phyloP scores from a whole-genome alignment of 2,329 filamentous ascomycete species.

The Penicillium crustosum region DNA sequence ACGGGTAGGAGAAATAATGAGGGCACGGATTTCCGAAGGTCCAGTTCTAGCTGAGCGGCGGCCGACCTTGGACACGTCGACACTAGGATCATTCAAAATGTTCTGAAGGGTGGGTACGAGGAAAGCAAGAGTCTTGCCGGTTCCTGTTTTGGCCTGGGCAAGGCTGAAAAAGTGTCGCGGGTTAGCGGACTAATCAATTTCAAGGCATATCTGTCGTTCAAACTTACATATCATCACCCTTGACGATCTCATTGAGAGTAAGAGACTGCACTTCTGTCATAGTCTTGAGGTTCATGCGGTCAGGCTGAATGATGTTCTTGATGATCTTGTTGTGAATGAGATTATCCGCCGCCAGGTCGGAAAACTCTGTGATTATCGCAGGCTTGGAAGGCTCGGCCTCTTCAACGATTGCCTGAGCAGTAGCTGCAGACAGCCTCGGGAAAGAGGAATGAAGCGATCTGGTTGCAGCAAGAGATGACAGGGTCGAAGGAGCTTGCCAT shows the following conservation, averaged over 20 bases:
- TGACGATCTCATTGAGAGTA: conserved; percentile 77
- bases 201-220: background rate
- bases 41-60: conserved; percentile 9
- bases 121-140: conserved; percentile 94
- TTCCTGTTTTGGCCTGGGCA: conserved; percentile 94
- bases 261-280: conserved; percentile 93
- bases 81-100: conserved; percentile 65
- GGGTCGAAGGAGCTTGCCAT: conserved; percentile 26
- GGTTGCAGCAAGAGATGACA: conserved; percentile 15
- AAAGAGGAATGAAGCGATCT: conserved; percentile 36
- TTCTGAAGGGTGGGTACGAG: conserved; percentile 81
- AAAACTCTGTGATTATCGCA: conserved; percentile 38
- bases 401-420: conserved; percentile 24
- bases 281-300: conserved; percentile 70
- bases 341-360: conserved; percentile 37
- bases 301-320: conserved; percentile 58
- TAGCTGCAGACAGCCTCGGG: conserved; percentile 27
- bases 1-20: conserved; percentile 63
- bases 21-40: conserved; percentile 55
- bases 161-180: conserved; percentile 53
- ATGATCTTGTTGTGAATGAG: conserved; percentile 66
- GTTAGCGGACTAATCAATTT: conserved; percentile 15
- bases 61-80: conserved; percentile 43
- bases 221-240: conserved; percentile 77
- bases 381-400: conserved; percentile 13